A percentile compares a stretch with the other conserved stretches of the same genome.
phyloP scores from a whole-genome alignment of 257 asterid species.

The Solanum piurae region DNA sequence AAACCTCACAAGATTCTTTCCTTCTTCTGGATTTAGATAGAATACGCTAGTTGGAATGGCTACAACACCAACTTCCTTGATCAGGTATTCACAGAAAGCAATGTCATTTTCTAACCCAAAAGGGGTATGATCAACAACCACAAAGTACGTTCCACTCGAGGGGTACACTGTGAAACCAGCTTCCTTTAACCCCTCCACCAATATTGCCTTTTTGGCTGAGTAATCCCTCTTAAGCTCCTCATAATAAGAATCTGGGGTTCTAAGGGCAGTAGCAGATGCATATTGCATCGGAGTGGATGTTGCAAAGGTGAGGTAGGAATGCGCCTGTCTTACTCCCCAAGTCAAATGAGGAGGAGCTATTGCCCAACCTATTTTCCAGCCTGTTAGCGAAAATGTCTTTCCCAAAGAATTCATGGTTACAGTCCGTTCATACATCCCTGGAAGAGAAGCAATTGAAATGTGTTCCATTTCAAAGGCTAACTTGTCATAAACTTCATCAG shows the following conservation, averaged over 20 bases:
- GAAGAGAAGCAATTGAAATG: conserved; percentile 79
- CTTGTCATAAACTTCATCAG: conserved; percentile 92
- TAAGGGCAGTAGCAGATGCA: conserved; percentile 79
- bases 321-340: conserved; percentile 95
- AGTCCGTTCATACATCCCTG: conserved; percentile 81
- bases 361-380: conserved; percentile 99
- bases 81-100: conserved; percentile 82
- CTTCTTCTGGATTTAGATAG: conserved; percentile 82
- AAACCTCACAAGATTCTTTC: conserved; percentile 90
- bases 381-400: conserved; percentile 89
- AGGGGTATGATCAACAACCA: conserved; percentile 80
- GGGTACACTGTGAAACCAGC: conserved; percentile 77
- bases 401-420: conserved; percentile 83
- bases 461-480: conserved; percentile 89
- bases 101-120: conserved; percentile 68
- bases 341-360: conserved; percentile 85
- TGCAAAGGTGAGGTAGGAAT: conserved; percentile 80
- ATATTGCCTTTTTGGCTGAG: conserved; percentile 53
- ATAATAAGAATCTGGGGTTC: conserved; percentile 66
- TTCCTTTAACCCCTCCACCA: conserved; percentile 71
- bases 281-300: conserved; percentile 93
- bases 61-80: conserved; percentile 88
- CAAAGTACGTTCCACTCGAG: conserved; percentile 91
- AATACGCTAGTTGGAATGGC: conserved; percentile 94
- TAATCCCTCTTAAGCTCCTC: conserved; percentile 73